phyloP scores from a whole-genome alignment of 1,284 basidiomycete genomes.

The Inonotus hispidus region DNA sequence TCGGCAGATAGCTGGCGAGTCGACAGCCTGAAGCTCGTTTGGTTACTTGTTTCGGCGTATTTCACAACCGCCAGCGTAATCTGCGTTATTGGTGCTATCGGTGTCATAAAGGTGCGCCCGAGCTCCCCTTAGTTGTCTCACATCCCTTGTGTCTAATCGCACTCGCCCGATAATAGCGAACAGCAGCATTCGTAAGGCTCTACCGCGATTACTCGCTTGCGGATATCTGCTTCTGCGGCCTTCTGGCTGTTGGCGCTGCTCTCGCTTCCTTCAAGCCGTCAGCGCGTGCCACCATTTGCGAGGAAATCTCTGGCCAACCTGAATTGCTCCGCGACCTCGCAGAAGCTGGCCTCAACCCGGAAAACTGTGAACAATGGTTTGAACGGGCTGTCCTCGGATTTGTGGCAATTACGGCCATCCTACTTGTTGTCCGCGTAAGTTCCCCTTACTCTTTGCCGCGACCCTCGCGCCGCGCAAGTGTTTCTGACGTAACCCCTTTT shows the following conservation, averaged over 20 bases:
- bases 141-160: conserved; percentile 11
- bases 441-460: not conserved
- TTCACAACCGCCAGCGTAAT: conserved; percentile 58
- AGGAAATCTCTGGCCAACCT: conserved; percentile 65
- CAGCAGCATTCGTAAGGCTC: conserved; percentile 50
- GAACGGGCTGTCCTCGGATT: conserved; percentile 56
- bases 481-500: conserved; percentile 4
- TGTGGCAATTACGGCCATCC: conserved; percentile 50
- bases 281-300: conserved; percentile 57
- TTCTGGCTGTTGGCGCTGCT: conserved; percentile 48
- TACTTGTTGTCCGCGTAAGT: conserved; percentile 61
- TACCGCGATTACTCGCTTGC: conserved; percentile 71
- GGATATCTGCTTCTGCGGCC: conserved; percentile 60
- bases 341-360: conserved; percentile 65
- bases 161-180: conserved; percentile 34
- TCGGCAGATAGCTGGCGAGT: conserved; percentile 51
- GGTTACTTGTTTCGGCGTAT: conserved; percentile 60
- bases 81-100: conserved; percentile 56
- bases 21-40: conserved; percentile 58
- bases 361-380: conserved; percentile 75
- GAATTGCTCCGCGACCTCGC: conserved; percentile 65
- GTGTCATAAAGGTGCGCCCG: conserved; percentile 54
- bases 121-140: not conserved
- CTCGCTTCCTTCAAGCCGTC: conserved; percentile 52
- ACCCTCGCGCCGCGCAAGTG: conserved; percentile 1